Evolutionary conservation across 495 filamentous ascomycete genomes (phyloP).

Genomic region (Trichoderma reesei): DNA sequence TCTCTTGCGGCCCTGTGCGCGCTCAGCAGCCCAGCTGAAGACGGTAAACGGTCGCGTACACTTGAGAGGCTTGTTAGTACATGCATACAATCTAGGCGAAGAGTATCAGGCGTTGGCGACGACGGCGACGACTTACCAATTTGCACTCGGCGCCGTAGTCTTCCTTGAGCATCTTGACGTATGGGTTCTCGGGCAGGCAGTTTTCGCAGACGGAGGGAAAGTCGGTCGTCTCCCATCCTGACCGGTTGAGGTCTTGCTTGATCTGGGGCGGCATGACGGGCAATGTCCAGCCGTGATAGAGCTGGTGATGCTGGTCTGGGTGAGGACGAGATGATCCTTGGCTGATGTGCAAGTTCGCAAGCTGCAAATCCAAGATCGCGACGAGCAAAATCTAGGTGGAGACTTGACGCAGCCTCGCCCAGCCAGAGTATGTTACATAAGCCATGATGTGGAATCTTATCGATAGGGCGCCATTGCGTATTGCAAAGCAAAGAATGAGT

Average conservation of each 20-base stretch:
- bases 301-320: background rate
- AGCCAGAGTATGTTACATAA: background rate
- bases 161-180: slow-evolving; percentile 97
- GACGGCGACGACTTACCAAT: slow-evolving; percentile 24
- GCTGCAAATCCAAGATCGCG: background rate
- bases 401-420: background rate
- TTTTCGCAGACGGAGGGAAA: slow-evolving; percentile 57
- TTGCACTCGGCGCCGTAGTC: slow-evolving; percentile 78
- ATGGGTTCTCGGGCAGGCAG: slow-evolving; percentile 93
- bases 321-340: background rate
- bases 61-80: background rate
- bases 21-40: slow-evolving; percentile 86
- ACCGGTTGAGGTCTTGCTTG: slow-evolving; percentile 94
- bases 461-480: background rate
- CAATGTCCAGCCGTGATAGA: background rate
- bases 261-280: slow-evolving; percentile 49
- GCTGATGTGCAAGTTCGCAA: background rate
- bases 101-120: background rate
- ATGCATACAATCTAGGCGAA: background rate
- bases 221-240: slow-evolving; percentile 90
- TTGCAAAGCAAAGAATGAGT: background rate
- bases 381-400: slow-evolving; percentile 3
- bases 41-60: slow-evolving; percentile 95
- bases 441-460: slow-evolving; percentile 5
- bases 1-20: slow-evolving; percentile 76